A percentile compares a stretch with the other conserved stretches of the same genome.
Evolutionary conservation across 139 green algal genomes (phyloP).

Genomic region (Volvox africanus): DNA sequence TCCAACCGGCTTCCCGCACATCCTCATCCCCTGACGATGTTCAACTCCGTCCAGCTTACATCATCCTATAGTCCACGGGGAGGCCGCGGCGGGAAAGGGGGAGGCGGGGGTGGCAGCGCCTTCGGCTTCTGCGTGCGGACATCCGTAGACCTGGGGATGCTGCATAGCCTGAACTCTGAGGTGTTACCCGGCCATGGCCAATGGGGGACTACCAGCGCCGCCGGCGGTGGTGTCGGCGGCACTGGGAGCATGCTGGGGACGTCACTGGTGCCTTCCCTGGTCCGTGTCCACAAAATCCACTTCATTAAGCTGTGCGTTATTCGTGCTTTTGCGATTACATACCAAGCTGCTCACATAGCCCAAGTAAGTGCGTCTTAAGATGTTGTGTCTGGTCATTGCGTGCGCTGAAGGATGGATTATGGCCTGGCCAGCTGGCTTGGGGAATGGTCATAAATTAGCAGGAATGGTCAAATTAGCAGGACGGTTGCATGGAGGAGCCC

Average conservation of each 20-base stretch:
- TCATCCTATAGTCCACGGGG: not conserved
- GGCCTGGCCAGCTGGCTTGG: too few relatives aligned
- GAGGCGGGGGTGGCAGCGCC: not conserved
- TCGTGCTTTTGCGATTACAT: slow-evolving; percentile 3
- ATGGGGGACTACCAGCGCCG: not conserved
- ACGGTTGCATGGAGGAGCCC: too few relatives aligned
- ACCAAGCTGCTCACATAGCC: slow-evolving; percentile 13
- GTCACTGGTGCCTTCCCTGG: not conserved
- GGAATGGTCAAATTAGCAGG: too few relatives aligned
- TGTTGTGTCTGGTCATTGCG: too few relatives aligned
- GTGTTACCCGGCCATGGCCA: not conserved
- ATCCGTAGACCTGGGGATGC: not conserved
- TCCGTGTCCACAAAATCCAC: slow-evolving; percentile 9
- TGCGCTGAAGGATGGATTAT: too few relatives aligned
- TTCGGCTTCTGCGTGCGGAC: not conserved
- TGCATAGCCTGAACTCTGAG: not conserved
- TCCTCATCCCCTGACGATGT: too few relatives aligned
- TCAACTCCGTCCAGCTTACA: not conserved
- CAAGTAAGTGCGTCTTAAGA: not conserved
- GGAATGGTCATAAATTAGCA: too few relatives aligned
- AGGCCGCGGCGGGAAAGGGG: not conserved
- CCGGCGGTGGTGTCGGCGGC: not conserved
- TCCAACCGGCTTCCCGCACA: not conserved
- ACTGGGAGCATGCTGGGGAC: not conserved
- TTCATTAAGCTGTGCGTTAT: slow-evolving; percentile 38